Evolutionary conservation across 2,329 filamentous ascomycete species (phyloP).

Genomic region (Geosmithia flava): DNA sequence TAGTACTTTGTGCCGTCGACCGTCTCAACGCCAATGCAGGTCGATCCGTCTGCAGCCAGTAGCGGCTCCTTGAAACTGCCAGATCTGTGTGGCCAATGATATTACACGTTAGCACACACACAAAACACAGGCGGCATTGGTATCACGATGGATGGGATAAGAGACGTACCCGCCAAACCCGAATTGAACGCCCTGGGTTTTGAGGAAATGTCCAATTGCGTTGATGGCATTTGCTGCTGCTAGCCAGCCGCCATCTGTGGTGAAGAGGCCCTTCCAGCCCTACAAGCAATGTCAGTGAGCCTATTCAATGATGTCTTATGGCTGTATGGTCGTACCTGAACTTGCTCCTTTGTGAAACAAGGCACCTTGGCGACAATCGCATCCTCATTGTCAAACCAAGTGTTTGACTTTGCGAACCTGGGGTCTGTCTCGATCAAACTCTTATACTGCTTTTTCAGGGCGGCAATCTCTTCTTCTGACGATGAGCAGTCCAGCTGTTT

Average conservation of each 20-base stretch:
- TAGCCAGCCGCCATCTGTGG: slow-evolving; percentile 30
- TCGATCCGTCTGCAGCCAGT: slow-evolving; percentile 17
- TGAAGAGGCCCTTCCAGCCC: slow-evolving; percentile 32
- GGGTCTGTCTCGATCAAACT: slow-evolving; percentile 8
- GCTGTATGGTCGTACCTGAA: slow-evolving; percentile 14
- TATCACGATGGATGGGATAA: too few species aligned
- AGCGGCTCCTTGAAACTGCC: slow-evolving; percentile 29
- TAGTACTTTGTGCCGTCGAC: slow-evolving; percentile 27
- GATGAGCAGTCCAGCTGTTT: slow-evolving; percentile 17
- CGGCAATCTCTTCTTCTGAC: slow-evolving; percentile 15
- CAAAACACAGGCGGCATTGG: too few species aligned
- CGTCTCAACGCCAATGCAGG: slow-evolving; percentile 17
- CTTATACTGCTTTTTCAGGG: slow-evolving; percentile 18
- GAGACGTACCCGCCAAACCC: slow-evolving; percentile 21
- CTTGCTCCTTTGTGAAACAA: slow-evolving; percentile 22
- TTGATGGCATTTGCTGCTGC: slow-evolving; percentile 33
- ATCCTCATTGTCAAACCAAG: slow-evolving; percentile 30
- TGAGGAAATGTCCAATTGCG: slow-evolving; percentile 25
- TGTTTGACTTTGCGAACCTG: slow-evolving; percentile 22
- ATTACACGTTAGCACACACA: slow-evolving; percentile 2
- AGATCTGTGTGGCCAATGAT: slow-evolving; percentile 13
- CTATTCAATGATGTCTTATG: background rate
- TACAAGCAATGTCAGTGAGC: slow-evolving; percentile 4
- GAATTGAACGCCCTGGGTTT: slow-evolving; percentile 24
- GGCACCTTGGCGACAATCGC: slow-evolving; percentile 26